Percentiles rank a stretch among this genome's conserved stretches.
Evolutionary conservation across 129 eudicot genomes (phyloP).

Genomic region (Centella asiatica): DNA sequence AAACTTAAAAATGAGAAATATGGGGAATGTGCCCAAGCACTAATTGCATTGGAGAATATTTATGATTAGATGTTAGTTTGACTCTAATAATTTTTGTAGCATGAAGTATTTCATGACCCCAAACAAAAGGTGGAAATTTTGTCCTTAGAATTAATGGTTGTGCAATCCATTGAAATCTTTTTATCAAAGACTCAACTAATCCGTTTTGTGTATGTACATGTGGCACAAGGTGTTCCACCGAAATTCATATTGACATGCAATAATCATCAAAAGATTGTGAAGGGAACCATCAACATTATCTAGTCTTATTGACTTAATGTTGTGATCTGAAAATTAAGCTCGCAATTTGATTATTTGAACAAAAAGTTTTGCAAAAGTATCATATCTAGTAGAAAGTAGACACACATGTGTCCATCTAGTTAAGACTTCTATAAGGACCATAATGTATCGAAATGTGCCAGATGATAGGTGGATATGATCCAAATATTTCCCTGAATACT

Average conservation of each 20-base stretch:
- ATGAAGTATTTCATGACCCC: conserved; percentile 1
- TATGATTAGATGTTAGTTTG: background rate
- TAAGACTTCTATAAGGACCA: background rate
- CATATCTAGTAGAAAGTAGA: background rate
- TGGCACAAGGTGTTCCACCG: background rate
- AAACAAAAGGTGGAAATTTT: background rate
- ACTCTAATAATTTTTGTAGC: background rate
- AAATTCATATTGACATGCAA: background rate
- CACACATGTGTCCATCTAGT: too few relatives aligned
- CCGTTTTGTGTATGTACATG: background rate
- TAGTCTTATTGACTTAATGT: background rate
- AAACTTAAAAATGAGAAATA: background rate
- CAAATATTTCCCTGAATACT: background rate
- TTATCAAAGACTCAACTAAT: background rate
- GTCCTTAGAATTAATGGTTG: background rate
- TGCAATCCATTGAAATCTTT: background rate
- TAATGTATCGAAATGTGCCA: background rate
- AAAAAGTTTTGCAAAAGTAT: background rate
- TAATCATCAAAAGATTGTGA: background rate
- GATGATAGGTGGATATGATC: too few relatives aligned
- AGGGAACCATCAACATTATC: background rate
- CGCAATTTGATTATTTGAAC: too few relatives aligned
- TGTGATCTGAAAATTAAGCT: background rate
- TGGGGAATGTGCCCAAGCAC: background rate
- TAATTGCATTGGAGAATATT: too few relatives aligned